phyloP scores from a whole-genome alignment of 306 rosid species.

The Crotalaria pallida region DNA sequence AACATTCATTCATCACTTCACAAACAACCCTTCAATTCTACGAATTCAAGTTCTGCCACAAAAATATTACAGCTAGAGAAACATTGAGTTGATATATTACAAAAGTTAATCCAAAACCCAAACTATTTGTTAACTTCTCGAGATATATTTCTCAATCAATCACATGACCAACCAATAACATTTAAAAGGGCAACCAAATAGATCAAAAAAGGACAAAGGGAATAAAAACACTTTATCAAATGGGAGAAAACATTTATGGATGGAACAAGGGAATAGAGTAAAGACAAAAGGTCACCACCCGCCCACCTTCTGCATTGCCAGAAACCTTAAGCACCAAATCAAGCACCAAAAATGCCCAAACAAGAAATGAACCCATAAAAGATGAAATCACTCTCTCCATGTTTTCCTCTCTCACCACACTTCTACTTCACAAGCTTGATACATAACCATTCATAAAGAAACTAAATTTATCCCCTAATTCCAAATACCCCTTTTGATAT shows the following conservation, averaged over 20 bases:
- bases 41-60: too few relatives aligned
- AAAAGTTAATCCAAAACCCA: too few relatives aligned
- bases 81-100: too few relatives aligned
- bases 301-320: conserved; percentile 73
- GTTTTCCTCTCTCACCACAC: conserved; percentile 2
- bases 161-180: too few relatives aligned
- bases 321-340: conserved; percentile 45
- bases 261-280: background rate
- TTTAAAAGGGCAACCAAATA: conserved; percentile 4
- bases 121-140: too few relatives aligned
- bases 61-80: background rate
- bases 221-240: background rate
- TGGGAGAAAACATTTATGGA: conserved; percentile 5
- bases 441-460: conserved; percentile 17
- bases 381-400: conserved; percentile 36
- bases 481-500: conserved; percentile 11
- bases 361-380: conserved; percentile 31
- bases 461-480: background rate
- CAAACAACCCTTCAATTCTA: too few relatives aligned
- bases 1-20: too few relatives aligned
- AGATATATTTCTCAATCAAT: too few relatives aligned
- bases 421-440: conserved; percentile 15
- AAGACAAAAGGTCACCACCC: conserved; percentile 6
- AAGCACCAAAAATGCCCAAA: conserved; percentile 43
- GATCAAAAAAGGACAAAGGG: conserved; percentile 20